Base-by-base conservation (phyloP, 1,139 yeast species). In the Nakaseomyces kungkrabaensis region DNA sequence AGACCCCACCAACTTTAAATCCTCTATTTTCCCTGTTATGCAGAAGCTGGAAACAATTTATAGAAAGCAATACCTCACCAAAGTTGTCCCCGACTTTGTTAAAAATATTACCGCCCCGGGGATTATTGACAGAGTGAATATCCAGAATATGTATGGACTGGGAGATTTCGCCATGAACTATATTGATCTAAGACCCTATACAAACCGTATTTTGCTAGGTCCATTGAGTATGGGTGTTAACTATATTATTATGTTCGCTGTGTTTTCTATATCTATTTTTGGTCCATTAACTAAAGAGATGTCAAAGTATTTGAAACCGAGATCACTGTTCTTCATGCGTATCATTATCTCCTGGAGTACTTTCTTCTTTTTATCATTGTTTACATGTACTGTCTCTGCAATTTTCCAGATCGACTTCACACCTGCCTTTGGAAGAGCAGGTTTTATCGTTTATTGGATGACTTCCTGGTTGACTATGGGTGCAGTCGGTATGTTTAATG, bases 181-280 rank as follows among this genome's bases (percentile, higher is more conserved):
- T 47, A 52, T 60, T 8, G 90, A 84, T 63, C 65, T 72, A 48
- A 71, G 74, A 27, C 85, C 87, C 1, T 73, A 68, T 52, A 66
- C 67, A 1, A 71, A 78, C 56, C 69, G 77, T 2, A 79, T 76
- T 3, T 62, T 81, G 26, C 58, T 74, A 24, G 88, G 87, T 0
- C 87, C 90, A 1, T 66, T 79, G 5, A 87, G 83, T 63, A 82
- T 85, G 56, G 95, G 95, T 47, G 72, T 84, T 51, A 84, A 87
- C 65, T 86, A 79, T 66, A 72, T 83, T 63, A 76, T 87, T 56
- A 81, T 87, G 65, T 68, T 85, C 50, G 80, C 95, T 1, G 73
- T 78, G 55, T 74, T 77, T 68, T 79, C 78, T 54, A 74, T 82
- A 59, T 76, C 78, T 52, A 74, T 82, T 62, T 81, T 81, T 62